phyloP scores from a whole-genome alignment of 2,329 filamentous ascomycete genomes.

The Didymella glomerata region DNA sequence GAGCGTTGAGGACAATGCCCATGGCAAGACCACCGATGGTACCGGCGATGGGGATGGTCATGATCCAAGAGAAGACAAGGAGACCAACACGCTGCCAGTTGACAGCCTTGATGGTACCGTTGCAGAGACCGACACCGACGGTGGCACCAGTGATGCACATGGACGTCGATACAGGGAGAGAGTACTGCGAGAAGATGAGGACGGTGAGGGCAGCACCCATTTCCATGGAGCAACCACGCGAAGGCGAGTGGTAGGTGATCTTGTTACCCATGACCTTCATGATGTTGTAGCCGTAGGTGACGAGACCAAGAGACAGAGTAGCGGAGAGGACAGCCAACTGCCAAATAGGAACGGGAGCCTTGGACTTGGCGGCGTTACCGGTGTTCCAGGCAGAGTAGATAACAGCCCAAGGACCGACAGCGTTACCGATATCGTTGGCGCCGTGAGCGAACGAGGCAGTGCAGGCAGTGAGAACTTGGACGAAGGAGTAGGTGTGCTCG shows the following conservation, averaged over 20 bases:
- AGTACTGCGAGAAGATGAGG: constrained; percentile 77
- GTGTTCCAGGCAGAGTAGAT: constrained; percentile 58
- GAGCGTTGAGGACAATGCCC: constrained; percentile 65
- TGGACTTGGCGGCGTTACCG: constrained; percentile 68
- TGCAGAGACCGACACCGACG: constrained; percentile 80
- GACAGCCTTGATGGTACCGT: constrained; percentile 74
- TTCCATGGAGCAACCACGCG: constrained; percentile 73
- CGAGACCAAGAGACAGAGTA: constrained; percentile 70
- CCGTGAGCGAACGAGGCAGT: constrained; percentile 65
- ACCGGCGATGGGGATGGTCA: constrained; percentile 68
- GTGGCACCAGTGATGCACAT: constrained; percentile 81
- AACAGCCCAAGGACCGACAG: constrained; percentile 50
- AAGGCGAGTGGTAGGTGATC: constrained; percentile 73
- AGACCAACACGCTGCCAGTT: constrained; percentile 76
- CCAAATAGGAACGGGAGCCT: constrained; percentile 75
- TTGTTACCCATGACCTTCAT: constrained; percentile 89
- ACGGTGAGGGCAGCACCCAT: constrained; percentile 81
- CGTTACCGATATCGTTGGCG: constrained; percentile 68
- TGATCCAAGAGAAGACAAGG: constrained; percentile 72
- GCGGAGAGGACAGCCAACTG: constrained; percentile 74
- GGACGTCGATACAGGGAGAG: constrained; percentile 73
- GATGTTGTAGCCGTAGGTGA: constrained; percentile 84
- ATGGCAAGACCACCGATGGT: constrained; percentile 59
- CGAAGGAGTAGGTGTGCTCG: constrained; percentile 56
- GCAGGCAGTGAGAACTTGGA: constrained; percentile 60